These are phyloP conservation scores for Metschnikowia gelsemii DNA, from an alignment of 805 yeast genomes.

Conservation along the genomic window DNA sequence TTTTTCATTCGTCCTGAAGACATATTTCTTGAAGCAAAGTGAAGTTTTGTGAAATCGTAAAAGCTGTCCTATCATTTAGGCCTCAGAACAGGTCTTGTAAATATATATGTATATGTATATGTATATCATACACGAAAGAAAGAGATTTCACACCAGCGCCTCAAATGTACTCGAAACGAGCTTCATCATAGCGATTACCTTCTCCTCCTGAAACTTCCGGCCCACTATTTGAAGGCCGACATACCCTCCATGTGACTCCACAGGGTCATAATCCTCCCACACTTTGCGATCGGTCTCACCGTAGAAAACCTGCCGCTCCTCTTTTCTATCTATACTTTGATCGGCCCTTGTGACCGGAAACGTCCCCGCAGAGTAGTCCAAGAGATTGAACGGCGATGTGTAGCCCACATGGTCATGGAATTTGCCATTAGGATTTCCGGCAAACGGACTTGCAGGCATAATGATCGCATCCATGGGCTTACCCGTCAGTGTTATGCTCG, in stretches of 20 bases:
- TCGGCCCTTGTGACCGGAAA: constrained; percentile 61
- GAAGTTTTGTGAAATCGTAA: too few relatives aligned
- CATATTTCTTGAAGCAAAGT: too few relatives aligned
- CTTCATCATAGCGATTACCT: constrained; percentile 49
- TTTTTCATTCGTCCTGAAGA: too few relatives aligned
- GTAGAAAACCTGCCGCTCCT: constrained; percentile 24
- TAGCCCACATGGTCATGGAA: constrained; percentile 44
- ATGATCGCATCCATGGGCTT: constrained; percentile 49
- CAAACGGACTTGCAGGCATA: constrained; percentile 48
- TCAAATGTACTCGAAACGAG: constrained; percentile 15
- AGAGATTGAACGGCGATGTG: constrained; percentile 40
- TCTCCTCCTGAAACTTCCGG: constrained; percentile 61
- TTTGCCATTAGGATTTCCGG: constrained; percentile 38
- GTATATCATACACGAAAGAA: background rate
- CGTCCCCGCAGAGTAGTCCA: constrained; percentile 32
- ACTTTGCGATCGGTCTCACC: constrained; percentile 44
- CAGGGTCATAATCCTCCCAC: constrained; percentile 47
- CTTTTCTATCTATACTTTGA: constrained; percentile 32
- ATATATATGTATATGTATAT: too few relatives aligned
- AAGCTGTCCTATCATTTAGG: too few relatives aligned
- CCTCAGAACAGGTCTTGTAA: too few relatives aligned
- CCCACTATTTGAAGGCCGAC: constrained; percentile 66
- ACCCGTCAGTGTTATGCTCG: constrained; percentile 34
- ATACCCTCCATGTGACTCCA: constrained; percentile 56
- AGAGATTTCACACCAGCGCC: background rate